These are phyloP conservation scores for Geosmithia flava DNA, from an alignment of 2,329 filamentous ascomycete species.

Conservation along the genomic window DNA sequence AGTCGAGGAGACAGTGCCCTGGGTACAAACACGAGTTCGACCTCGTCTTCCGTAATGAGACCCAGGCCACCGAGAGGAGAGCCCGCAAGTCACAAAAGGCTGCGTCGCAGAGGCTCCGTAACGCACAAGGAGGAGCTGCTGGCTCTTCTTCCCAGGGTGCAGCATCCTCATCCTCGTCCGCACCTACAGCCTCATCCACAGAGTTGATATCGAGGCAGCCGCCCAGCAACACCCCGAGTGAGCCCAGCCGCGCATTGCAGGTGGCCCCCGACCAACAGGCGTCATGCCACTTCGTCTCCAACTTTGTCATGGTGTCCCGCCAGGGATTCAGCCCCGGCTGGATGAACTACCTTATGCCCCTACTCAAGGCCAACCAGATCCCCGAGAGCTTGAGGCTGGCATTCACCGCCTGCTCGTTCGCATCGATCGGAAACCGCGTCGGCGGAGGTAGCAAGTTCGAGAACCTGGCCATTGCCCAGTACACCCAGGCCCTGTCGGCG, in stretches of 20 bases:
- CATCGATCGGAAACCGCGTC: conserved; percentile 40
- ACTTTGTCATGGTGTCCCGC: conserved; percentile 43
- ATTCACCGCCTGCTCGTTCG: conserved; percentile 47
- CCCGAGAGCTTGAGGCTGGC: conserved; percentile 39
- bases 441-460: conserved; percentile 19
- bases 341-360: conserved; percentile 45
- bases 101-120: conserved; percentile 19
- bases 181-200: conserved; percentile 2
- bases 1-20: conserved; percentile 50
- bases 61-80: conserved; percentile 51
- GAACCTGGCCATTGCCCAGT: conserved; percentile 33
- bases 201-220: conserved; percentile 7
- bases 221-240: conserved; percentile 7
- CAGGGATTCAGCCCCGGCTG: conserved; percentile 40
- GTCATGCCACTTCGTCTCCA: conserved; percentile 46
- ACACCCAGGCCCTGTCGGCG: conserved; percentile 39
- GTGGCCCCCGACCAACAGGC: conserved; percentile 42
- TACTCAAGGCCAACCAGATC: conserved; percentile 31
- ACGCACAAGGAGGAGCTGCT: not conserved
- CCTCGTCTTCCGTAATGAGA: conserved; percentile 61
- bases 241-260: conserved; percentile 13
- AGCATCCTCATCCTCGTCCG: no score
- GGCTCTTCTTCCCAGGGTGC: not conserved
- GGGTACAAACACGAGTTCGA: conserved; percentile 63
- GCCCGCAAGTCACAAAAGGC: conserved; percentile 41